Evolutionary conservation across 139 green algal species (phyloP).

Genomic region (Picochlorum sp.): DNA sequence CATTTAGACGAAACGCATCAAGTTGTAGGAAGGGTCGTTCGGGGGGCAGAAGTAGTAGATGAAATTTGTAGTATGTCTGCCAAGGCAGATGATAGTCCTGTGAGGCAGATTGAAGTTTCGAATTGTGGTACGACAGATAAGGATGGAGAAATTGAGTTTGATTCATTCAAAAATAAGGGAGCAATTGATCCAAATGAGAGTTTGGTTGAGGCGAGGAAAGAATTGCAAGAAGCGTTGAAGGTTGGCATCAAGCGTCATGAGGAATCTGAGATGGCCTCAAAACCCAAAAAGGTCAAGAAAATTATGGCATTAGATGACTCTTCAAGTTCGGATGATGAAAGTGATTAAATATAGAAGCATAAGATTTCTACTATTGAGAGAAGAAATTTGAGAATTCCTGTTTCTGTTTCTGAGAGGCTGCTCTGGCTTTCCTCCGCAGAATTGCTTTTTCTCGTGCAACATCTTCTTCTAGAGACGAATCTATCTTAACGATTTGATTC

Average conservation of each 20-base stretch:
- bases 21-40: constrained; percentile 48
- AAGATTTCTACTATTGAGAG: not conserved
- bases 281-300: too few relatives aligned
- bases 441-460: constrained; percentile 19
- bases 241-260: too few relatives aligned
- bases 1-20: constrained; percentile 52
- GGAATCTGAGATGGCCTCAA: too few relatives aligned
- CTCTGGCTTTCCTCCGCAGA: constrained; percentile 6
- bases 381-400: constrained; percentile 19
- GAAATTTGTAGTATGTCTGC: constrained; percentile 28
- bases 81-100: constrained; percentile 36
- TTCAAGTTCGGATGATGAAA: too few relatives aligned
- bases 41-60: constrained; percentile 38
- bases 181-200: too few relatives aligned
- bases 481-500: constrained; percentile 5
- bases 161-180: not conserved
- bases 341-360: too few relatives aligned
- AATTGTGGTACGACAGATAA: constrained; percentile 8
- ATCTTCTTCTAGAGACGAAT: constrained; percentile 10
- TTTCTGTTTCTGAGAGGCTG: constrained; percentile 20
- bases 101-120: constrained; percentile 7
- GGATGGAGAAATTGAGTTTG: not conserved
- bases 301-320: too few relatives aligned
- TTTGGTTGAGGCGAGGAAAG: too few relatives aligned
- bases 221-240: too few relatives aligned